A percentile compares a stretch with the other conserved stretches of the same genome.
Evolutionary conservation across 1,284 basidiomycete genomes (phyloP).

Genomic region (Laetiporus sulphureus): DNA sequence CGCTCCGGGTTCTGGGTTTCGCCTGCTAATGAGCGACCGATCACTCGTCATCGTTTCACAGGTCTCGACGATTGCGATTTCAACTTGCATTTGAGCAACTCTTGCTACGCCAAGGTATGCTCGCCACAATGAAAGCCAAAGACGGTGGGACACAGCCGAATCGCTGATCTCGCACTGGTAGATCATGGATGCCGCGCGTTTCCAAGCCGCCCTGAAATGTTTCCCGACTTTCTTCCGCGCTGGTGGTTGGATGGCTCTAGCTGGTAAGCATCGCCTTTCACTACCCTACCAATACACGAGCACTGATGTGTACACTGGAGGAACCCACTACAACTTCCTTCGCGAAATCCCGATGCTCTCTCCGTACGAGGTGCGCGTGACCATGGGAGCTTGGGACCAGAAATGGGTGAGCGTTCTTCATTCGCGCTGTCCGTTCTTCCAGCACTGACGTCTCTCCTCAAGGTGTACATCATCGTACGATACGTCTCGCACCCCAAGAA

Average conservation of each 20-base stretch:
- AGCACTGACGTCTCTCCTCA: conserved; percentile 1
- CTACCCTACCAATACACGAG: background rate
- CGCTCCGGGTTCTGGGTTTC: background rate
- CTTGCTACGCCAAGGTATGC: conserved; percentile 64
- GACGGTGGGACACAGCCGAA: no score
- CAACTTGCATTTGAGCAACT: conserved; percentile 70
- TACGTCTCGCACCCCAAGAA: conserved; percentile 35
- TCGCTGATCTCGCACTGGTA: background rate
- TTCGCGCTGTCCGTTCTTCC: background rate
- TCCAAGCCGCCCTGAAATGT: conserved; percentile 38
- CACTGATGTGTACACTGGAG: background rate
- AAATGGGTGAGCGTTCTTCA: conserved; percentile 65
- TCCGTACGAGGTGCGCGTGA: conserved; percentile 64
- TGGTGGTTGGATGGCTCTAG: conserved; percentile 67
- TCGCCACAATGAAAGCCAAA: background rate
- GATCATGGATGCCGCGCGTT: conserved; percentile 44
- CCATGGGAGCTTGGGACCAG: conserved; percentile 69
- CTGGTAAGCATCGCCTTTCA: conserved; percentile 35
- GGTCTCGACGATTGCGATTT: conserved; percentile 68
- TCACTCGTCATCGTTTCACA: conserved; percentile 16
- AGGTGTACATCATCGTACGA: conserved; percentile 61
- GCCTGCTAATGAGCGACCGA: background rate
- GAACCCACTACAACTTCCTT: conserved; percentile 9
- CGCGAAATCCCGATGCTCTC: conserved; percentile 74
- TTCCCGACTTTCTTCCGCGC: conserved; percentile 60